A percentile compares a stretch with the other conserved stretches of the same genome.
Conservation (phyloP, 768 basidiomycete genomes). For the Tylopilus cervinicoccineus region DNA sequence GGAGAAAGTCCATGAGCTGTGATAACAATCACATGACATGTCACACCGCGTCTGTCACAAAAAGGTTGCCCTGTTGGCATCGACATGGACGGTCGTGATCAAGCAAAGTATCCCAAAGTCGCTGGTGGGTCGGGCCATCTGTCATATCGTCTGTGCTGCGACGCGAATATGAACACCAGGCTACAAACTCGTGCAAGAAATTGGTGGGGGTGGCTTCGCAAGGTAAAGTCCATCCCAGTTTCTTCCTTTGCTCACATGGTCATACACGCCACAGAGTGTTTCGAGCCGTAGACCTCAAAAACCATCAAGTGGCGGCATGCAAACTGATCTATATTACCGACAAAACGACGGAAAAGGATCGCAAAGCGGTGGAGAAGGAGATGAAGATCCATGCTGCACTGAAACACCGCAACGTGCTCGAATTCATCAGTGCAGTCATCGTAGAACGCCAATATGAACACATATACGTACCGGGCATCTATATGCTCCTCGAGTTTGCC, state of each 20-base stretch:
- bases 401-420: constrained; percentile 76
- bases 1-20: neutral
- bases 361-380: constrained; percentile 87
- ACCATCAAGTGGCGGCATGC: constrained; percentile 77
- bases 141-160: neutral
- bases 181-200: constrained; percentile 65
- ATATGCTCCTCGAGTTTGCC: constrained; percentile 91
- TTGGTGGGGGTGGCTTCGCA: constrained; percentile 88
- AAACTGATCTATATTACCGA: constrained; percentile 71
- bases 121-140: constrained; percentile 16
- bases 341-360: constrained; percentile 59
- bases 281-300: constrained; percentile 66
- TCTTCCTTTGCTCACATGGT: neutral
- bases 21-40: constrained; percentile 8
- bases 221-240: constrained; percentile 40
- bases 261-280: constrained; percentile 57
- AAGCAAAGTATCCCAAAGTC: constrained; percentile 30
- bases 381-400: constrained; percentile 83
- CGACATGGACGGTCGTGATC: constrained; percentile 8
- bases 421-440: constrained; percentile 75
- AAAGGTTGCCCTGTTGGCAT: constrained; percentile 3
- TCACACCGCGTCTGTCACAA: constrained; percentile 31
- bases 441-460: constrained; percentile 60
- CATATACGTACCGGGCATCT: constrained; percentile 74
- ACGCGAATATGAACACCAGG: constrained; percentile 37